Percentiles rank a stretch among this genome's conserved stretches.
phyloP scores from a whole-genome alignment of 371 early-diverging fungal species.

The Funneliformis caledonium region DNA sequence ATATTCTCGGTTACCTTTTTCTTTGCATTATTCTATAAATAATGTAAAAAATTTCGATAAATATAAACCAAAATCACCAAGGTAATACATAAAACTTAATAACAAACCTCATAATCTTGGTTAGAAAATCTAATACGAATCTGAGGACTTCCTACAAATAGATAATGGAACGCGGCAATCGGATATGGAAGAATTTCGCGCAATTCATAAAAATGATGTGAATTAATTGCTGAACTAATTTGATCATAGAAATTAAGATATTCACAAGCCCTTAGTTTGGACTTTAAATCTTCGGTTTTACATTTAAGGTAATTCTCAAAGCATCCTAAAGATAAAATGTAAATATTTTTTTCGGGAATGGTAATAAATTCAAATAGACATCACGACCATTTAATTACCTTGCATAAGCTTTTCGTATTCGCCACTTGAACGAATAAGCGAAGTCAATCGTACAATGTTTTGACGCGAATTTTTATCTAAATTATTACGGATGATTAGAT shows the following conservation, averaged over 20 bases:
- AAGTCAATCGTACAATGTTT: conserved; percentile 58
- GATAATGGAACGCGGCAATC: conserved; percentile 76
- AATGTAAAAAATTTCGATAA: neutral
- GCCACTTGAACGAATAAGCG: conserved; percentile 67
- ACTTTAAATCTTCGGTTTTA: conserved; percentile 76
- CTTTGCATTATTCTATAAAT: conserved; percentile 52
- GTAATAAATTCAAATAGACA: no score
- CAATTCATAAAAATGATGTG: conserved; percentile 57
- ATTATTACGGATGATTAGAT: neutral
- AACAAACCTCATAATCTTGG: conserved; percentile 70
- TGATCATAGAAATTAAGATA: conserved; percentile 87
- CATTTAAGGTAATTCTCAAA: conserved; percentile 88
- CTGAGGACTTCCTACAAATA: conserved; percentile 74
- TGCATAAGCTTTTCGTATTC: conserved; percentile 85
- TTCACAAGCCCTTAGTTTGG: conserved; percentile 69
- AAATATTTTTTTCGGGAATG: neutral
- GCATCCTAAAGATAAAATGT: conserved; percentile 63
- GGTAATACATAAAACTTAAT: neutral
- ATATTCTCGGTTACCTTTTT: conserved; percentile 64
- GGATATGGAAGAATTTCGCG: conserved; percentile 75
- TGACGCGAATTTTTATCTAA: conserved; percentile 41
- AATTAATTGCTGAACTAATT: conserved; percentile 58
- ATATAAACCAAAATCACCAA: conserved; percentile 14
- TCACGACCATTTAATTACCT: conserved; percentile 54
- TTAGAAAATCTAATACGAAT: conserved; percentile 83